A percentile compares a stretch with the other conserved stretches of the same genome.
phyloP scores from a whole-genome alignment of 495 filamentous ascomycete genomes.

The Polyplosphaeria fusca region DNA sequence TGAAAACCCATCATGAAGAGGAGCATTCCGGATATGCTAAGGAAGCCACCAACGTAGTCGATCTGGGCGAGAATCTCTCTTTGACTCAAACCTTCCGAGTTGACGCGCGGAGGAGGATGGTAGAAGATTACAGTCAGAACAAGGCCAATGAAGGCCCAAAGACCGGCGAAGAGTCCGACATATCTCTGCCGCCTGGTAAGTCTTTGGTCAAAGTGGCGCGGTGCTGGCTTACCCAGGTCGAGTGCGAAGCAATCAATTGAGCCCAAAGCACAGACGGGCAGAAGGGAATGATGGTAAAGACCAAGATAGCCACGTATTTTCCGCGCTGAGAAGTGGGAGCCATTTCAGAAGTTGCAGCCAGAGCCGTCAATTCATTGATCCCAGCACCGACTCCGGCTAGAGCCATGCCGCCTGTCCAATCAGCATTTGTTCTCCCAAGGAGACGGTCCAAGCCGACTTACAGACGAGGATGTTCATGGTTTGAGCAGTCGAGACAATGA shows the following conservation, averaged over 20 bases:
- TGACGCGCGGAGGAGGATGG: conserved; percentile 59
- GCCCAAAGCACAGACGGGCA: conserved; percentile 66
- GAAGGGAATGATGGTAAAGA: conserved; percentile 68
- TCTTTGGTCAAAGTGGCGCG: background rate
- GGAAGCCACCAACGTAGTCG: conserved; percentile 65
- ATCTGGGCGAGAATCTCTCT: conserved; percentile 55
- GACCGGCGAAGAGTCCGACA: conserved; percentile 57
- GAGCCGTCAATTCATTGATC: conserved; percentile 64
- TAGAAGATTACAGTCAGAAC: conserved; percentile 63
- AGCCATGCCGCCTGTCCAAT: conserved; percentile 54
- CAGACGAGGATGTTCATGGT: conserved; percentile 55
- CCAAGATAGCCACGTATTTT: conserved; percentile 62
- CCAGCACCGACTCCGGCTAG: conserved; percentile 62
- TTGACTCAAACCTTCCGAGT: conserved; percentile 49
- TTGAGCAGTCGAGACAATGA: conserved; percentile 59
- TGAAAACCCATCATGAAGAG: conserved; percentile 64
- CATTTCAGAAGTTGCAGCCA: conserved; percentile 66
- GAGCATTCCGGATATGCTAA: conserved; percentile 63
- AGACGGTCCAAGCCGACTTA: conserved; percentile 41
- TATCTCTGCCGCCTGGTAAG: conserved; percentile 45
- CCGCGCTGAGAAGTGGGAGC: conserved; percentile 66
- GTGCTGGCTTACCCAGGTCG: conserved; percentile 47
- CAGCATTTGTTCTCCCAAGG: background rate
- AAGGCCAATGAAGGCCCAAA: conserved; percentile 61
- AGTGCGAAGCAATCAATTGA: conserved; percentile 61